Conservation (phyloP, 2,329 filamentous ascomycete genomes). For the Falciphora oryzae region DNA sequence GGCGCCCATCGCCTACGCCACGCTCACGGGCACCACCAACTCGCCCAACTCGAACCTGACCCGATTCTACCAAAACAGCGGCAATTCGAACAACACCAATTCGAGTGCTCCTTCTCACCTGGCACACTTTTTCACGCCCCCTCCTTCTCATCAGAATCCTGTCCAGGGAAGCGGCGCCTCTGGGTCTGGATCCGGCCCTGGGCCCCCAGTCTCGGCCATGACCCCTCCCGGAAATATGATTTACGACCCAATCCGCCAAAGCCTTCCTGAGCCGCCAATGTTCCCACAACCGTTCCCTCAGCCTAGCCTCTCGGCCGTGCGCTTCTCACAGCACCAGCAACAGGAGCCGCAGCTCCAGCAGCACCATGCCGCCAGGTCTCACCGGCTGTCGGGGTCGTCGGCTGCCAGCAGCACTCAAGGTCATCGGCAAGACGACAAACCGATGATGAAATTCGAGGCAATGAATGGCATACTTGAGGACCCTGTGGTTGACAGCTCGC, state of each 20-base stretch:
- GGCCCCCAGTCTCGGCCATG: constrained; percentile 29
- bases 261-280: constrained; percentile 43
- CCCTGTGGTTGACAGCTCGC: neutral
- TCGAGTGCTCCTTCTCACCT: neutral
- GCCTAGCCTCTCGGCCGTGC: constrained; percentile 40
- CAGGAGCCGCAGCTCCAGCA: neutral
- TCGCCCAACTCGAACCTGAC: constrained; percentile 80
- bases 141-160: neutral
- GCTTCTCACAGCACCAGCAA: constrained; percentile 33
- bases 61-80: constrained; percentile 64
- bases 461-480: neutral
- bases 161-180: neutral
- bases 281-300: constrained; percentile 45
- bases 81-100: constrained; percentile 17
- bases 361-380: constrained; percentile 12
- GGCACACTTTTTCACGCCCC: neutral
- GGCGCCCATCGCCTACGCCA: constrained; percentile 68
- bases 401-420: neutral
- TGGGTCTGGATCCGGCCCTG: neutral
- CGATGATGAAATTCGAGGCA: neutral
- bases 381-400: constrained; percentile 6
- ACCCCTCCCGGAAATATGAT: constrained; percentile 54
- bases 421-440: neutral
- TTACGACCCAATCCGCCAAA: constrained; percentile 54
- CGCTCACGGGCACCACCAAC: constrained; percentile 76